These are phyloP conservation scores for Pichia sp. DNA, from an alignment of 1,139 yeast species.

Conservation along the genomic window DNA sequence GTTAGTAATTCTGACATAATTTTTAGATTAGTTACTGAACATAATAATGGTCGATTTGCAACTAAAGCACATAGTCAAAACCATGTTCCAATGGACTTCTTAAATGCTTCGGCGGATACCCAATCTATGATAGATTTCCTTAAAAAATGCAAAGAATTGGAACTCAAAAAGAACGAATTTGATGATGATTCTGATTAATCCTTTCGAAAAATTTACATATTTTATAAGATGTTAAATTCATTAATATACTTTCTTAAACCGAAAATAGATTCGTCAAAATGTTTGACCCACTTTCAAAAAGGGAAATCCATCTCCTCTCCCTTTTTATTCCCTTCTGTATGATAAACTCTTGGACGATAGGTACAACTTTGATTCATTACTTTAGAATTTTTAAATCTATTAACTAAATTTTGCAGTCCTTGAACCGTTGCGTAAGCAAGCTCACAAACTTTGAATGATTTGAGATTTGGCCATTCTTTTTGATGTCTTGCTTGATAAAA, in stretches of 20 bases:
- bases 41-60: slow-evolving; percentile 67
- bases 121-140: slow-evolving; percentile 60
- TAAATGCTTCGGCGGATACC: slow-evolving; percentile 71
- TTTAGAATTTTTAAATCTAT: slow-evolving; percentile 43
- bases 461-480: slow-evolving; percentile 40
- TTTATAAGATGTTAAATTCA: too few relatives aligned
- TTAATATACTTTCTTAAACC: not conserved
- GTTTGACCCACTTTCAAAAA: too few relatives aligned
- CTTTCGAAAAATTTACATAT: too few relatives aligned
- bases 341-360: slow-evolving; percentile 38
- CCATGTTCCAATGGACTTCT: slow-evolving; percentile 85
- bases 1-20: slow-evolving; percentile 29
- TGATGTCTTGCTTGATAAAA: slow-evolving; percentile 42
- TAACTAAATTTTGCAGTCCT: slow-evolving; percentile 39
- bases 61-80: slow-evolving; percentile 80
- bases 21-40: slow-evolving; percentile 62
- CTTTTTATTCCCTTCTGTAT: slow-evolving; percentile 34
- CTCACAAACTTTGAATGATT: slow-evolving; percentile 44
- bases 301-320: slow-evolving; percentile 33
- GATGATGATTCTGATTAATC: slow-evolving; percentile 2
- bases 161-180: slow-evolving; percentile 18
- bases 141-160: slow-evolving; percentile 47
- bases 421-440: slow-evolving; percentile 46
- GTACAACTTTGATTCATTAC: slow-evolving; percentile 42
- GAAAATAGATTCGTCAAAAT: not conserved